These are phyloP conservation scores for Thelonectria olida DNA, from an alignment of 2,329 filamentous ascomycete genomes.

Conservation along the genomic window DNA sequence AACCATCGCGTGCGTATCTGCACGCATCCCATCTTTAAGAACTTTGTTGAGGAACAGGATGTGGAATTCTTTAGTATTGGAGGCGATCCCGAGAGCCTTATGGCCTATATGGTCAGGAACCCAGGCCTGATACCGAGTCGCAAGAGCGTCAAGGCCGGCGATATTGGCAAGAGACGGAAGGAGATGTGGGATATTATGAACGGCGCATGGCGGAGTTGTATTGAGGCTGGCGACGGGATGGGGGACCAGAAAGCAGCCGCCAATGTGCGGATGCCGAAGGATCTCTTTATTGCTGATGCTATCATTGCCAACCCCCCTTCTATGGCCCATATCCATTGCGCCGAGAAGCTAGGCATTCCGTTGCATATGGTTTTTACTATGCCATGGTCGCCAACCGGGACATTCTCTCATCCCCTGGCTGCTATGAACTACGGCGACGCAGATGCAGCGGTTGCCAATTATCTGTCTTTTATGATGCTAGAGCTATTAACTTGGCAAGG, in stretches of 20 bases:
- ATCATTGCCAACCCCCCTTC: conserved; percentile 65
- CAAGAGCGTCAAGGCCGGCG: conserved; percentile 48
- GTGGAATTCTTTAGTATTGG: conserved; percentile 67
- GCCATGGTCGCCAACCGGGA: conserved; percentile 73
- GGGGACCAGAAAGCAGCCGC: conserved; percentile 39
- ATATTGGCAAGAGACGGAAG: conserved; percentile 46
- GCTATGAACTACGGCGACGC: conserved; percentile 42
- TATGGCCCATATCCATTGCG: conserved; percentile 62
- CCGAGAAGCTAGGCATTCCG: conserved; percentile 58
- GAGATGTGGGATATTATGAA: conserved; percentile 50
- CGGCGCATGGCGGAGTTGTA: conserved; percentile 49
- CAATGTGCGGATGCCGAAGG: conserved; percentile 33
- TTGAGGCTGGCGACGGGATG: conserved; percentile 47
- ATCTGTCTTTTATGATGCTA: conserved; percentile 57
- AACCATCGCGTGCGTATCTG: conserved; percentile 66
- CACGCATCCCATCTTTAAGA: conserved; percentile 63
- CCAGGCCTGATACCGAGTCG: conserved; percentile 49
- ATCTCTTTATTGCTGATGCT: conserved; percentile 61
- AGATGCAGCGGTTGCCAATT: conserved; percentile 35
- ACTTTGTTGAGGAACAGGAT: conserved; percentile 61
- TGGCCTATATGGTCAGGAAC: conserved; percentile 53
- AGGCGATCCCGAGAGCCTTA: conserved; percentile 61
- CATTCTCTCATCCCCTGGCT: conserved; percentile 47
- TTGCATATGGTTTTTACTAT: conserved; percentile 68
- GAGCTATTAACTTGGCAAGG: conserved; percentile 82